These are phyloP conservation scores for Ceratocystis alfenasii DNA, from an alignment of 2,329 filamentous ascomycete genomes.

Conservation along the genomic window DNA sequence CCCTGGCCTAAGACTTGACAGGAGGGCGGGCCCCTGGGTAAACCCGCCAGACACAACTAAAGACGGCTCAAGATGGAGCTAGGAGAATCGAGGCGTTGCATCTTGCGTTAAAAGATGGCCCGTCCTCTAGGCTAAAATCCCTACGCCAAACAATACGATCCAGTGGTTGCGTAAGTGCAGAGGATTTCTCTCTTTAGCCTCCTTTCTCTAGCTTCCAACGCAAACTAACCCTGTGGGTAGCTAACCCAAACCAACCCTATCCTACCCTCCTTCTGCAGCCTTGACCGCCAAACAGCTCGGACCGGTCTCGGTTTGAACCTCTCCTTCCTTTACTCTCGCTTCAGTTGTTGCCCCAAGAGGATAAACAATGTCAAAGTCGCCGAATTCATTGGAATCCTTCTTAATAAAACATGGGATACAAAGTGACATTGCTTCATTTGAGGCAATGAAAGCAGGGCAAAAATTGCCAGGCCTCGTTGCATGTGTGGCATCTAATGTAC, in stretches of 20 bases:
- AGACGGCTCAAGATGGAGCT: not conserved
- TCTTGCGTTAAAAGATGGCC: constrained; percentile 4
- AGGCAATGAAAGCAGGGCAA: not conserved
- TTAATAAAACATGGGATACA: not conserved
- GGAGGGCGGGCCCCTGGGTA: constrained; percentile 8
- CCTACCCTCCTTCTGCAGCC: not conserved
- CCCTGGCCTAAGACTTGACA: constrained; percentile 1
- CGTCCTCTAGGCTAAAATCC: not conserved
- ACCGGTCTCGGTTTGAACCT: not conserved
- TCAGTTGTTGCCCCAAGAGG: not conserved
- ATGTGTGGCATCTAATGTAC: not conserved
- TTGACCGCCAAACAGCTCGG: constrained; percentile 3
- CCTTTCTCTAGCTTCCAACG: not conserved
- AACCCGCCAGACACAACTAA: not conserved
- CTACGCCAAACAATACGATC: not conserved
- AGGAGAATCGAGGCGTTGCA: not conserved
- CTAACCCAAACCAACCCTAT: not conserved
- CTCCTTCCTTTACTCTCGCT: not conserved
- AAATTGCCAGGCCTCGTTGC: not conserved
- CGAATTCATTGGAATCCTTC: not conserved
- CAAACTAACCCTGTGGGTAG: not conserved
- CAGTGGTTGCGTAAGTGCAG: not conserved
- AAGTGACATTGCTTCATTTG: constrained; percentile 5
- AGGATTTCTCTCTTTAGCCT: not conserved
- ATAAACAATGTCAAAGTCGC: not conserved